phyloP scores from a whole-genome alignment of 495 filamentous ascomycete genomes.

The Tuber aestivum region DNA sequence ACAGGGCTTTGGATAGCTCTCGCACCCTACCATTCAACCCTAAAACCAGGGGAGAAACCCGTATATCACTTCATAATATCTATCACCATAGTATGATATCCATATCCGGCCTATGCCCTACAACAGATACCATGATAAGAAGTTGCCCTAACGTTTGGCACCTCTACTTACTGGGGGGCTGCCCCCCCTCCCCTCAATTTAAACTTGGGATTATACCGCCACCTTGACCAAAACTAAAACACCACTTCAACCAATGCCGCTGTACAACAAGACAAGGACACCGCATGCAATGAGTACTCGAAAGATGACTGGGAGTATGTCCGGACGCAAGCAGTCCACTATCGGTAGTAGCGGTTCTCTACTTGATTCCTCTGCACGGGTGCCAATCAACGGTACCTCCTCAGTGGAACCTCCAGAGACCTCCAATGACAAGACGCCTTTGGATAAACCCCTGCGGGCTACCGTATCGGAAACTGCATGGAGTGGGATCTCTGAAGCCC shows the following conservation, averaged over 20 bases:
- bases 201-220: not conserved
- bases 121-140: not conserved
- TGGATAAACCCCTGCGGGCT: not conserved
- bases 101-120: not conserved
- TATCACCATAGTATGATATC: not conserved
- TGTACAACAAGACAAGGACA: not conserved
- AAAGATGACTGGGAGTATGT: not conserved
- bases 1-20: no score
- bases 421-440: rapidly evolving
- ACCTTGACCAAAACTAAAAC: not conserved
- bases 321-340: not conserved
- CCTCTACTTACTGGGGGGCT: not conserved
- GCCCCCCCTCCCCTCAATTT: not conserved
- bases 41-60: no score
- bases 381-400: not conserved
- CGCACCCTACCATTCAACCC: no score
- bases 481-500: not conserved
- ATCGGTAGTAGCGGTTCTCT: not conserved
- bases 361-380: rapidly evolving
- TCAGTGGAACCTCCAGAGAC: not conserved
- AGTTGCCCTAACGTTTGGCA: not conserved
- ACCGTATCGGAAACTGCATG: not conserved
- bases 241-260: not conserved
- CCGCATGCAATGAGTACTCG: not conserved
- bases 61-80: no score